phyloP scores from a whole-genome alignment of 2,329 filamentous ascomycete genomes.

The Alternaria tenuissima region DNA sequence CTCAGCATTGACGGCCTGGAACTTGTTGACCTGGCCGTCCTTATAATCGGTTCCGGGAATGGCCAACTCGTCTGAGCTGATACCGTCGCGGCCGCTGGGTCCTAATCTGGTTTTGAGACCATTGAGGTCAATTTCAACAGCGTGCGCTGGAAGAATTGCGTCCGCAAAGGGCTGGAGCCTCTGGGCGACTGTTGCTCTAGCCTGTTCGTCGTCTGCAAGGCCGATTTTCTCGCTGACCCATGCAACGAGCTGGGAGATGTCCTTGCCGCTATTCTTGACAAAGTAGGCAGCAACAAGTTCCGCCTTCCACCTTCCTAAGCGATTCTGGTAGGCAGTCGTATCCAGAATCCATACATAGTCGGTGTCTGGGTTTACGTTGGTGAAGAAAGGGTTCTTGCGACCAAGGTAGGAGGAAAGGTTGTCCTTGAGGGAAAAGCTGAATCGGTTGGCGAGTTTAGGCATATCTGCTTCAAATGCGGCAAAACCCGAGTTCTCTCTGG shows the following conservation, averaged over 20 bases:
- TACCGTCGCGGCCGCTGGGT: constrained; percentile 75
- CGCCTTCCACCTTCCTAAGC: constrained; percentile 70
- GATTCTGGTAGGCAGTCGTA: constrained; percentile 78
- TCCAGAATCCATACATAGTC: constrained; percentile 90
- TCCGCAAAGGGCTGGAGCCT: constrained; percentile 81
- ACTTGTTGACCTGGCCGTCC: constrained; percentile 42
- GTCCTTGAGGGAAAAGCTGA: constrained; percentile 50
- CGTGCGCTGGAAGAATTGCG: constrained; percentile 74
- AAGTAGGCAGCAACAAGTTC: constrained; percentile 88
- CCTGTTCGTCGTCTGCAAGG: constrained; percentile 60
- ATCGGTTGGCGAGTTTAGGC: constrained; percentile 44
- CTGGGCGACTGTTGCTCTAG: constrained; percentile 68
- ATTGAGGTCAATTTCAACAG: constrained; percentile 70
- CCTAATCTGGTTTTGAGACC: constrained; percentile 60
- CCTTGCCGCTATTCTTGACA: constrained; percentile 72
- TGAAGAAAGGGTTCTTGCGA: constrained; percentile 48
- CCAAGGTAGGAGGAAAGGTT: constrained; percentile 52
- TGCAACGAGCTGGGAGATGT: constrained; percentile 73
- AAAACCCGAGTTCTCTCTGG: constrained; percentile 41
- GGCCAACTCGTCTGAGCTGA: constrained; percentile 67
- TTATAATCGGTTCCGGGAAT: constrained; percentile 58
- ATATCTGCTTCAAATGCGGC: constrained; percentile 48
- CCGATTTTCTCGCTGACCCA: constrained; percentile 74
- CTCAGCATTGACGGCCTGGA: constrained; percentile 42
- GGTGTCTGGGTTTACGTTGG: constrained; percentile 63